Evolutionary conservation across 768 basidiomycete species (phyloP), one percentile per base, ranked within the genome.

Genomic region (Lentinula raphanica): DNA sequence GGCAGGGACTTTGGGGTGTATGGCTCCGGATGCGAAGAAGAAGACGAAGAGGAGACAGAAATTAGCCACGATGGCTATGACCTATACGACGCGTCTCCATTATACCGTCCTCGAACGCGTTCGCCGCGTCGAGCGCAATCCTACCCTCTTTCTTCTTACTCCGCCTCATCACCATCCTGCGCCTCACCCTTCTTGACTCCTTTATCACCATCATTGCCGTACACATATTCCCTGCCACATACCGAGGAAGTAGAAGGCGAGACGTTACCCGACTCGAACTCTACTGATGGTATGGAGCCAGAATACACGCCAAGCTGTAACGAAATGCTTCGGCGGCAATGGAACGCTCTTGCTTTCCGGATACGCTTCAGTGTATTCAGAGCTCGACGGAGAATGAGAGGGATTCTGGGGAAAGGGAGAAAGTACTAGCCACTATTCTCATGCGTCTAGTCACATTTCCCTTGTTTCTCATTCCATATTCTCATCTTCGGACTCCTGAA

Each of bases 21-120:
- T 28, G 51, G 36, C 25, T 39, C 13, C 17, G 35, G 21, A 36
- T 39, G 28, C 17, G 51, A 53, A 3, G 51, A 53, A 13, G 51
- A 53, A 53, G 51, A 53, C 11, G 51, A 53, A 36, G 23, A 39
- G 21, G 51, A 39, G 51, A 28, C 36, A 23, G 51, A 53, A 15
- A n/a, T 53, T 11, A 39, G 23, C 27, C 32, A 53, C n/a, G 51
- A 53, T 15, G 51, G 51, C n/a, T 53, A 53, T 28, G 51, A 53
- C n/a, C 40, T 36, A 4, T 53, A 53, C 17, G 51, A 53, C 51
- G 23, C 51, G 35, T 53, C 51, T 38, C 51, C 51, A 9, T 19
- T 35, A 53, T 53, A 25, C 17, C 32, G 31, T 19, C n/a, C 49
- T 17, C 36, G 36, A 23, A 36, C 35, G 27, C 51, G 36, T 3